Base-by-base conservation (phyloP, 306 rosid genomes). In the Hippophae rhamnoides region DNA sequence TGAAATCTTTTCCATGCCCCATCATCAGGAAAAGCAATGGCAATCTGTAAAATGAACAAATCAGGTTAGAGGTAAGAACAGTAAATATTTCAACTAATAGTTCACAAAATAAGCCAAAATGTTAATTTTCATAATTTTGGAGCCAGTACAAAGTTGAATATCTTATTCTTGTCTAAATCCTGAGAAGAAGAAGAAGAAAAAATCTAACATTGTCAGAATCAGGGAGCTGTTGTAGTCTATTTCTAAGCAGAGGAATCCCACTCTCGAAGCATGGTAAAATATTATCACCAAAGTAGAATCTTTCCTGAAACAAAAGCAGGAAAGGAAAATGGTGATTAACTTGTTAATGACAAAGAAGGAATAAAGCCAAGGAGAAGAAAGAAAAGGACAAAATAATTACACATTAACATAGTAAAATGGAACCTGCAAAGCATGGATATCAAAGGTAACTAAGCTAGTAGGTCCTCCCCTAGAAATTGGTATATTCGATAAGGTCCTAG, bases 1-100 rank as follows among this genome's bases (percentile, higher is more conserved):
- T 92, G 90, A 77, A 92, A 92, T 77, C 99, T 78, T 75, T 92
- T 92, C 96, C 96, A 92, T 13, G 99, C 96, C 56, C 99, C 99
- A 63, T 92, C 99, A 67, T 92, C 99, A 9, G 99, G 99, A 84
- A 92, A 92, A 62, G 93, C 89, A 73, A 92, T 75, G 52, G 99
- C 67, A 69, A 92, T 80, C 99, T 92, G 84, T 47, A 61, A 49
- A 44, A 61, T 41, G 46, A 44, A 61, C 38, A 31, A 31, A 2
- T 31, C 5, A 31, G 38, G 5, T 2, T 2, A 31, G 3, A 31
- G 38, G 38, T 2, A 31, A 2, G 5, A 31, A 31, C 5, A 31
- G 5, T 31, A 31, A 2, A 31, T 31, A 31, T 31, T 31, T 31
- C 38, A 31, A 31, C 38, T 31, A 31, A 31, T 31, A 31, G 38